These are phyloP conservation scores for Polymyxa betae DNA, from an alignment of 208 protist genomes.

Conservation along the genomic window DNA sequence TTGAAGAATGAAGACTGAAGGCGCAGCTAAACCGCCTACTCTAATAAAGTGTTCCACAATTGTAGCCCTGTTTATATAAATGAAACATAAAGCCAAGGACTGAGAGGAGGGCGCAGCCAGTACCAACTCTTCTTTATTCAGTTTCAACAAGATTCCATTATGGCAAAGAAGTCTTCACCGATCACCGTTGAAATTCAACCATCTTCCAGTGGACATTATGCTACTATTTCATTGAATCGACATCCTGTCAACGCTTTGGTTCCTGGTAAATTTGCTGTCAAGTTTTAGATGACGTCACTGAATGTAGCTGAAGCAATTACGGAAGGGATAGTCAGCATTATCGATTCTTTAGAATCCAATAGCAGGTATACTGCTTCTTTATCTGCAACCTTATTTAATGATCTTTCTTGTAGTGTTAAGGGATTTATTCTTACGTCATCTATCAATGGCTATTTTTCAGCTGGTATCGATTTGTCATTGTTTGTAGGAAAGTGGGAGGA, in stretches of 20 bases:
- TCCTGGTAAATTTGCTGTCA: background rate
- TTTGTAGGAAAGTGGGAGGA: background rate
- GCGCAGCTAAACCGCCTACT: no score
- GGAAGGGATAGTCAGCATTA: background rate
- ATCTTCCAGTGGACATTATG: background rate
- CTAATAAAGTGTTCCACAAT: no score
- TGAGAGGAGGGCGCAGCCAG: no score
- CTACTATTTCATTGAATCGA: background rate
- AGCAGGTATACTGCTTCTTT: background rate
- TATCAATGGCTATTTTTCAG: background rate
- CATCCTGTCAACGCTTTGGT: background rate
- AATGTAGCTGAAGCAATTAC: background rate
- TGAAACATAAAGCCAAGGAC: no score
- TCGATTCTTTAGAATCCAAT: background rate
- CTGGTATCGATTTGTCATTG: conserved; percentile 9
- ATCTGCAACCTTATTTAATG: background rate
- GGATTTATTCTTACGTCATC: conserved; percentile 19
- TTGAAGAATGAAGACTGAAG: no score
- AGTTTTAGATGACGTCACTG: background rate
- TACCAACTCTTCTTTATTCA: no score
- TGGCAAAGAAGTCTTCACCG: no score
- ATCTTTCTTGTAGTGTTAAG: background rate
- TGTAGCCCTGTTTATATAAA: no score
- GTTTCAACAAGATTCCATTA: no score
- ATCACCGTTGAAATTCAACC: no score